Percentiles rank a stretch among this genome's conserved stretches.
Conservation (phyloP, 2,329 filamentous ascomycete species). For the Verticillium klebahnii region DNA sequence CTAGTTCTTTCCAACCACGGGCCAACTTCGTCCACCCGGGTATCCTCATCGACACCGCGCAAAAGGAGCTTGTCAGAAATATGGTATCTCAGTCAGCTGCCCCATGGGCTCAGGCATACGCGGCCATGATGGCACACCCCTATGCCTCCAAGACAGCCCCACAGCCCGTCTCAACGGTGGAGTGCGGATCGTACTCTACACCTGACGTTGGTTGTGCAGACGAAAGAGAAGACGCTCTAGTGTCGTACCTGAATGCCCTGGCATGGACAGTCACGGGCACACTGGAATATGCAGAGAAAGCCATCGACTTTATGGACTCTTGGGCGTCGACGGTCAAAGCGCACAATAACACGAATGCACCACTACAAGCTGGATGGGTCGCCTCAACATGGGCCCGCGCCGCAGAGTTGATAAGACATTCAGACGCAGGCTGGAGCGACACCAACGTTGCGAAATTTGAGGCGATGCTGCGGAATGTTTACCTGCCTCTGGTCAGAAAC, state of each 20-base stretch:
- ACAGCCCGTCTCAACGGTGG: conserved; percentile 12
- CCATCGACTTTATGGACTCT: conserved; percentile 20
- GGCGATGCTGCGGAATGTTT: conserved; percentile 17
- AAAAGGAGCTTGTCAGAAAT: background rate
- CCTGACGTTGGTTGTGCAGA: conserved; percentile 17
- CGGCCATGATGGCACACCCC: background rate
- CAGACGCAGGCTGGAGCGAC: conserved; percentile 17
- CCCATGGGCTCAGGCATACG: background rate
- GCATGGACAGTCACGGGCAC: conserved; percentile 16
- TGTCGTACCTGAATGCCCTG: conserved; percentile 19
- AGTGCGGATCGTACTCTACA: conserved; percentile 16
- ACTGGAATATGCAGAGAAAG: conserved; percentile 14
- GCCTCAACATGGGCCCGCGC: conserved; percentile 18
- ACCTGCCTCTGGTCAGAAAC: conserved; percentile 15
- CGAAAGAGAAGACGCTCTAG: conserved; percentile 18
- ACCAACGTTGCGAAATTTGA: conserved; percentile 15
- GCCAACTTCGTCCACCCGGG: background rate
- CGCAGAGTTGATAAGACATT: conserved; percentile 19
- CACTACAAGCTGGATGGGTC: conserved; percentile 20
- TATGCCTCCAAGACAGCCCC: background rate
- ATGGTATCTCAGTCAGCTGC: background rate
- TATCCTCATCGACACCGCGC: background rate
- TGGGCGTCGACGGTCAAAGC: conserved; percentile 16
- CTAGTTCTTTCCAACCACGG: background rate
- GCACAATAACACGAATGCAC: conserved; percentile 19